Evolutionary conservation across 805 yeast genomes (phyloP), one percentile per base, ranked within the genome.

Genomic region (Kuraishia capsulata): DNA sequence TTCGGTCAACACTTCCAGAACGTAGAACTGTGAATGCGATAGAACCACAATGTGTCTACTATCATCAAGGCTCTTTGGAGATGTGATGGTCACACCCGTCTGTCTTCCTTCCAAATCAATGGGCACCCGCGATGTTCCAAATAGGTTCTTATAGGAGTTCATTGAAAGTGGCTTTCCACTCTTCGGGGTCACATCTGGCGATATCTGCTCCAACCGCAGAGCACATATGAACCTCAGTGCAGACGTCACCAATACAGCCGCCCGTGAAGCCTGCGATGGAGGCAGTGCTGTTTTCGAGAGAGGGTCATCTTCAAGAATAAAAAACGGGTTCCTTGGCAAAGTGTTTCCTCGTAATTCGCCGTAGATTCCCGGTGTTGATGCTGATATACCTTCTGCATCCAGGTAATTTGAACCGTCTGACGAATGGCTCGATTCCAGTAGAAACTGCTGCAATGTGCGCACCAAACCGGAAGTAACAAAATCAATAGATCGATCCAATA

Each of bases 291-390:
- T 68, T 42, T 70, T 71, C 14, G 75, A 67, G 44, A 76, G 66
- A 1, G 90, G 89, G 45, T 83, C 94, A 51, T 81, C 81, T 45
- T 81, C 87, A 14, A 83, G 56, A 9, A 83, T 72, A 45, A 83
- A 66, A 49, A 80, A 82, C 1, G 94, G 94, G 52, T 82, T 83
- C 43, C 90, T 64, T 4, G 94, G 94, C 32, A 83, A 60, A 1
- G 79, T 73, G 44, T 78, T 81, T 17, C 83, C 82, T 36, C 78
- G 64, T 21, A 76, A 60, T 39, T 76, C 81, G 14, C 81, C 81
- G 48, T 76, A 76, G 26, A 75, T 71, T 10, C 77, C 77, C 0
- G 83, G 74, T 26, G 77, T 69, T 6, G 72, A 68, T 32, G 74
- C 64, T 9, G 69, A 51, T 16, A 62, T 59, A 1, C 62, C 65